Percentiles rank a stretch among this genome's conserved stretches.
Conservation (phyloP, 805 yeast species). For the Lachancea waltii region DNA sequence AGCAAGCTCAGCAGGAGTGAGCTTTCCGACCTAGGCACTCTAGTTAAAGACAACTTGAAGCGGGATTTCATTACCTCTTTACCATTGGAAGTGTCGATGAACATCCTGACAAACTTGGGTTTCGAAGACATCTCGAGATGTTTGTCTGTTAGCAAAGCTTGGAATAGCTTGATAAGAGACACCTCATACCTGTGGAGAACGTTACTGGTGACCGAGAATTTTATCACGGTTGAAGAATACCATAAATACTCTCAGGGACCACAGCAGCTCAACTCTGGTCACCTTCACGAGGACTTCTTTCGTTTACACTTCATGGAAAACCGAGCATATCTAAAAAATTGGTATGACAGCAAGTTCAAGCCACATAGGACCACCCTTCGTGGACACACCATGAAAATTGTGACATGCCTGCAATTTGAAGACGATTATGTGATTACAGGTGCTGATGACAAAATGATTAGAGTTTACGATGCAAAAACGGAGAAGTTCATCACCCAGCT, state of each 20-base stretch:
- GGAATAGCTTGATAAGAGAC: constrained; percentile 61
- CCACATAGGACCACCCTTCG: constrained; percentile 63
- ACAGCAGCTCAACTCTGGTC: constrained; percentile 23
- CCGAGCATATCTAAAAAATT: constrained; percentile 56
- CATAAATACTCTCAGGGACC: constrained; percentile 26
- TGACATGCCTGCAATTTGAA: constrained; percentile 91
- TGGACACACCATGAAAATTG: constrained; percentile 75
- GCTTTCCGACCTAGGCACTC: constrained; percentile 27
- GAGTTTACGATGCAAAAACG: constrained; percentile 69
- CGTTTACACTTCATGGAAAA: constrained; percentile 44
- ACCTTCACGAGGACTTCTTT: constrained; percentile 29
- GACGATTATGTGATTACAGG: constrained; percentile 88
- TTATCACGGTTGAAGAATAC: constrained; percentile 45
- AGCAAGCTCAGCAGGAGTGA: constrained; percentile 26
- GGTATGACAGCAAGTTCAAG: constrained; percentile 68
- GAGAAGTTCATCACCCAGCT: constrained; percentile 60
- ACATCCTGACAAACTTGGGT: constrained; percentile 61
- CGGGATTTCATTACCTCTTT: constrained; percentile 66
- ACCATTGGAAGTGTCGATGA: constrained; percentile 68
- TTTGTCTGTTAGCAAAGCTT: constrained; percentile 57
- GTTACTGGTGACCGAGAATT: constrained; percentile 54
- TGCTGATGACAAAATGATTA: constrained; percentile 78
- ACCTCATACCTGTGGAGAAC: constrained; percentile 65
- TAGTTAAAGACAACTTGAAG: constrained; percentile 39
- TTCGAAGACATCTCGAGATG: constrained; percentile 53